phyloP scores from a whole-genome alignment of 805 yeast genomes.

The Diddensiella transvaalensis region DNA sequence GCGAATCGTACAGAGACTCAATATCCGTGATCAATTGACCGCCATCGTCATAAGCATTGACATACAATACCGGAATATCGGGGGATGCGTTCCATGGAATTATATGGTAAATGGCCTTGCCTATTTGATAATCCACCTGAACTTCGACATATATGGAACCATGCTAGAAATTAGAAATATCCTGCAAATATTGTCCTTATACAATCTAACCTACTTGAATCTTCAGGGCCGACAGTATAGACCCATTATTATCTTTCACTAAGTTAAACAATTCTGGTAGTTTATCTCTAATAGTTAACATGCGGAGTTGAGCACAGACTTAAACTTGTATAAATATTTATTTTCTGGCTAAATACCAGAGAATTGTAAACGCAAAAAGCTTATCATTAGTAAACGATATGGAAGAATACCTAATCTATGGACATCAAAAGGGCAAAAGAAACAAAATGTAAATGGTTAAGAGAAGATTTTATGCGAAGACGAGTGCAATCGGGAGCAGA shows the following conservation, averaged over 20 bases:
- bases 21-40: constrained; percentile 14
- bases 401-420: too few relatives aligned
- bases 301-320: too few relatives aligned
- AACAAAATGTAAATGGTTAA: too few relatives aligned
- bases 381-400: too few relatives aligned
- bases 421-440: too few relatives aligned
- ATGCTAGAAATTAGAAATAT: neutral
- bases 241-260: neutral
- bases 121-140: neutral
- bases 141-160: neutral
- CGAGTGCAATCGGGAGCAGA: neutral
- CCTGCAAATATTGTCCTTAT: too few relatives aligned
- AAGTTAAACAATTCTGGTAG: too few relatives aligned
- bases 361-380: too few relatives aligned
- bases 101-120: constrained; percentile 18
- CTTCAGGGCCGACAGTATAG: neutral
- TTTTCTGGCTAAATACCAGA: too few relatives aligned
- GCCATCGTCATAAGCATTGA: constrained; percentile 19
- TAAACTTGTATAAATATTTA: too few relatives aligned
- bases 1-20: constrained; percentile 10
- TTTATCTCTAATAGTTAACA: too few relatives aligned
- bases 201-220: too few relatives aligned
- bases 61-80: constrained; percentile 30
- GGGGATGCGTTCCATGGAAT: constrained; percentile 31
- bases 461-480: neutral